These are phyloP conservation scores for Xylaria sp. DNA, from an alignment of 2,329 filamentous ascomycete species.

Conservation along the genomic window DNA sequence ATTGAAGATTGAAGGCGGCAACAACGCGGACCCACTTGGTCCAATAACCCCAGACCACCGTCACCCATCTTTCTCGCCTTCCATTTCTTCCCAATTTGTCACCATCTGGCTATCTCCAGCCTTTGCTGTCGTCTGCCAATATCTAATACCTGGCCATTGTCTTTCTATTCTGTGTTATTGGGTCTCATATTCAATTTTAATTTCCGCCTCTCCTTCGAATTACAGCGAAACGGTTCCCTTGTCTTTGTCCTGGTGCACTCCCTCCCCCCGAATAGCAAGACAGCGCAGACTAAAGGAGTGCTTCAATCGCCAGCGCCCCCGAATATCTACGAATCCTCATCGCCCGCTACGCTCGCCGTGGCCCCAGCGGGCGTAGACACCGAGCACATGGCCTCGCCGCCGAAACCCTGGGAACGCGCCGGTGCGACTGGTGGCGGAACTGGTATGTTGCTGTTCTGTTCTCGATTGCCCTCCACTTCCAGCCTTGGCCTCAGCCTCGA, in stretches of 20 bases:
- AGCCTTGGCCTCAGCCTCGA: constrained; percentile 15
- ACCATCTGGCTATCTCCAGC: constrained; percentile 9
- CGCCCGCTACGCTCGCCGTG: constrained; percentile 31
- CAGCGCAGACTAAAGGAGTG: background rate
- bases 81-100: background rate
- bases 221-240: background rate
- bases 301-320: constrained; percentile 13
- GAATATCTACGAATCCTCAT: constrained; percentile 10
- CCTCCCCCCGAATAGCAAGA: background rate
- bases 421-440: constrained; percentile 63
- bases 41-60: constrained; percentile 11
- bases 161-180: constrained; percentile 19
- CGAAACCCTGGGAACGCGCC: constrained; percentile 95
- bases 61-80: background rate
- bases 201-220: background rate
- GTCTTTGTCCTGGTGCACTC: background rate
- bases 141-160: background rate
- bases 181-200: background rate
- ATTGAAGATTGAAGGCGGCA: constrained; percentile 8
- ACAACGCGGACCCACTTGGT: constrained; percentile 11
- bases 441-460: constrained; percentile 56
- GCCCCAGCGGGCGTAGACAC: constrained; percentile 29
- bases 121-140: constrained; percentile 7
- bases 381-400: constrained; percentile 77
- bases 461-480: constrained; percentile 13